phyloP scores from a whole-genome alignment of 345 rosid species.

The Kandelia obovata region DNA sequence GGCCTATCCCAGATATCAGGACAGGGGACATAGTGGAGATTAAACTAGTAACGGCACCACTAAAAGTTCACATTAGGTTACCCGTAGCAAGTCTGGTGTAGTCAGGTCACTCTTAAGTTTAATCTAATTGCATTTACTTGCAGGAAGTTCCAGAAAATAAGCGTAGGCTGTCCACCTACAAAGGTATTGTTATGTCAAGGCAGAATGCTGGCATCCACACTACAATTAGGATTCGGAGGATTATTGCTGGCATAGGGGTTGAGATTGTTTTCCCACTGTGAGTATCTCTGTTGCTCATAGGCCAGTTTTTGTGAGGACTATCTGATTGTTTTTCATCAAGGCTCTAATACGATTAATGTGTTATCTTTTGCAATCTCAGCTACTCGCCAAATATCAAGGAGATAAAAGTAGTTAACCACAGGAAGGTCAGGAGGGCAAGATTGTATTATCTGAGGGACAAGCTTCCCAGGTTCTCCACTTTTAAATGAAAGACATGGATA shows the following conservation, averaged over 20 bases:
- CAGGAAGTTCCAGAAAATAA: slow-evolving; percentile 80
- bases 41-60: slow-evolving; percentile 52
- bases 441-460: slow-evolving; percentile 83
- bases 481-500: slow-evolving; percentile 44
- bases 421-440: slow-evolving; percentile 86
- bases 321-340: neutral
- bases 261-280: slow-evolving; percentile 80
- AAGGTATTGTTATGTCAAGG: slow-evolving; percentile 78
- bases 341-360: neutral
- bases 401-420: slow-evolving; percentile 56
- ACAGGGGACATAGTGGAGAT: slow-evolving; percentile 78
- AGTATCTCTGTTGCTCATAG: slow-evolving; percentile 21
- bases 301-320: neutral
- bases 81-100: neutral
- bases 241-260: slow-evolving; percentile 74
- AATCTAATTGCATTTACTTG: slow-evolving; percentile 21
- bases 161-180: slow-evolving; percentile 74
- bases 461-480: slow-evolving; percentile 88
- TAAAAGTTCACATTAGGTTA: neutral
- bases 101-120: slow-evolving; percentile 3
- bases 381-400: slow-evolving; percentile 80
- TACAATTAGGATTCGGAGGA: slow-evolving; percentile 75
- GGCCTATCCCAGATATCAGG: slow-evolving; percentile 78
- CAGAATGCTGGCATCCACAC: slow-evolving; percentile 91
- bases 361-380: slow-evolving; percentile 31